Evolutionary conservation across 2,329 filamentous ascomycete genomes (phyloP), one percentile per base, ranked within the genome.

Genomic region (Hymenoscyphus repandus): DNA sequence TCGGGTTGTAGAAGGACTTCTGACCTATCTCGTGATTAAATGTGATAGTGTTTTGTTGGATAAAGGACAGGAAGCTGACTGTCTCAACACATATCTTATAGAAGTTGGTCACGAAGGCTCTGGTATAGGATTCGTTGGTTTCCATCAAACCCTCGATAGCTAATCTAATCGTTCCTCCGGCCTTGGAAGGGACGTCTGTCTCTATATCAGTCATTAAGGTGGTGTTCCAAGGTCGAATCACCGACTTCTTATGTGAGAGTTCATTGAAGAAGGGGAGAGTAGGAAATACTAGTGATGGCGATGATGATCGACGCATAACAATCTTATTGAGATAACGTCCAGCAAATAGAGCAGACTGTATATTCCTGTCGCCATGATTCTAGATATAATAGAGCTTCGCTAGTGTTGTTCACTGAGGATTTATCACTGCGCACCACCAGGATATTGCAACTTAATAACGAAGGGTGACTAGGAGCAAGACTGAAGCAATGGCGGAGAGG

Each of bases 301-400:
- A 44, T 44, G 4, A 44, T n/a, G 3, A 44, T 17, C 10, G 20
- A 5, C 2, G 41, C 41, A 44, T 27, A n/a, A 27, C 41, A 12
- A 44, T 20, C 32, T 44, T 44, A 13, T 44, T 44, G 12, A 44
- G n/a, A 13, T 44, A 31, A n/a, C 41, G 12, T n/a, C 41, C 41
- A 30, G 41, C 41, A 13, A 44, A 32, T 6, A 44, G 18, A 13
- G 41, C 41, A 1, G 41, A 11, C 11, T 10, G 13, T 20, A 44
- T 30, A 5, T 27, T 27, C 12, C 41, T 27, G 12, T 27, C 41
- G 41, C 41, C 41, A 32, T 44, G 27, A 17, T 44, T 44, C 41
- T 27, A 44, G 41, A 44, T 44, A 13, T 31, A 10, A 22, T 44
- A 27, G 6, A 44, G 27, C 9, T n/a, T 44, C 13, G 41, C 41